phyloP scores from a whole-genome alignment of 2,329 filamentous ascomycete species.

The Xylaria sp. region DNA sequence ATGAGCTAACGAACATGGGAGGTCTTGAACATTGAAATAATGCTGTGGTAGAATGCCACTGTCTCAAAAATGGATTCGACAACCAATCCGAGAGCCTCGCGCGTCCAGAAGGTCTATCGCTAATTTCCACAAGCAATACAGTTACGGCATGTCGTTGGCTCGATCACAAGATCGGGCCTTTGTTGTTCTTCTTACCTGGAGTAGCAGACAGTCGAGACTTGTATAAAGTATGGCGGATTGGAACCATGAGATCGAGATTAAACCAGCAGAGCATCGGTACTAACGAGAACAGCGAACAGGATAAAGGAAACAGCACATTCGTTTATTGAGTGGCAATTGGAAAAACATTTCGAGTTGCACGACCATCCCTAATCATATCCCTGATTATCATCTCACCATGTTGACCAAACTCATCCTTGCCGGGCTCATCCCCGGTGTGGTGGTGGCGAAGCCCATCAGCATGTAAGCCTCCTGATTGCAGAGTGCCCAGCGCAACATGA shows the following conservation, averaged over 20 bases:
- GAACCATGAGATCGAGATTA: neutral
- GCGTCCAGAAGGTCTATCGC: conserved; percentile 15
- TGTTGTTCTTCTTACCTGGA: conserved; percentile 3
- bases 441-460: conserved; percentile 46
- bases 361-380: conserved; percentile 5
- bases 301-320: neutral
- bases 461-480: conserved; percentile 36
- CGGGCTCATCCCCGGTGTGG: conserved; percentile 44
- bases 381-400: conserved; percentile 40
- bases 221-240: conserved; percentile 34
- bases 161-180: conserved; percentile 13
- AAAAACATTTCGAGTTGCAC: conserved; percentile 17
- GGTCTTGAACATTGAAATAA: conserved; percentile 23
- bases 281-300: conserved; percentile 16
- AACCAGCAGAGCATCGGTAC: conserved; percentile 25
- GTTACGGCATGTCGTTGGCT: conserved; percentile 26
- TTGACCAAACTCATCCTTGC: conserved; percentile 44
- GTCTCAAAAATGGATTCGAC: conserved; percentile 26
- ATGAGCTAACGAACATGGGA: conserved; percentile 23
- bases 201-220: conserved; percentile 1
- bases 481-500: neutral
- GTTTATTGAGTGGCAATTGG: conserved; percentile 15
- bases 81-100: conserved; percentile 15
- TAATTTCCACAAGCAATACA: conserved; percentile 29
- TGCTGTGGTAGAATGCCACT: conserved; percentile 12